Base-by-base conservation (phyloP, 2,329 filamentous ascomycete species). In the Aspergillus melleus region DNA sequence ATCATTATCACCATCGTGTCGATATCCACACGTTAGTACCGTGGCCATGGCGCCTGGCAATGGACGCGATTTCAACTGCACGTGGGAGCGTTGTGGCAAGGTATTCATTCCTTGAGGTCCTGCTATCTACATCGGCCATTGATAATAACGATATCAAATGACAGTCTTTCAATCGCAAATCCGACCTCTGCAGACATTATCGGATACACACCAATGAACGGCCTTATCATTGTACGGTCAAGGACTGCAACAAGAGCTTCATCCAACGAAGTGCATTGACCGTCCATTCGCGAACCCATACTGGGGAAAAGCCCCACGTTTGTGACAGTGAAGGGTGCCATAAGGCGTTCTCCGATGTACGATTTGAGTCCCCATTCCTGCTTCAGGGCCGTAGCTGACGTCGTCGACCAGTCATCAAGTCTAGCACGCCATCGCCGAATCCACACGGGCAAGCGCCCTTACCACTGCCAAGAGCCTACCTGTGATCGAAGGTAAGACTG, bases 121-220 rank as follows among this genome's bases (percentile, higher is more conserved):
- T 29, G 24, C 24, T 42, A 29, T 49, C 14, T 32, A 42, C 36
- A 16, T 42, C 16, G 14, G 46, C 32, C 52, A 32, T 49, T 50
- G 36, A 22, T 32, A 22, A 53, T 52, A n/a, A 47, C 44, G 22
- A 36, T 57, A 39, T 54, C 30, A 46, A 55, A 30, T 58, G 24
- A 61, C 64, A 80, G 78, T 78, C 77, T 6, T 80, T 80, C 72
- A 80, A 80, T 72, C 77, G 78, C 70, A 80, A 80, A 61, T 80
- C 78, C 22, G 78, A 80, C 67, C 73, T 80, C 46, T 77, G 77
- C 65, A 72, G 78, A 61, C 78, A 80, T 64, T 78, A 76, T 65
- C 76, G 78, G 58, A 80, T 80, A 68, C 78, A 80, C 58, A 80
- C 78, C 64, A 80, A 80, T 64, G 78, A 80, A 63, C 76, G 78